A percentile compares a stretch with the other conserved stretches of the same genome.
phyloP scores from a whole-genome alignment of 345 rosid genomes.

The Bruguiera gymnorhiza region DNA sequence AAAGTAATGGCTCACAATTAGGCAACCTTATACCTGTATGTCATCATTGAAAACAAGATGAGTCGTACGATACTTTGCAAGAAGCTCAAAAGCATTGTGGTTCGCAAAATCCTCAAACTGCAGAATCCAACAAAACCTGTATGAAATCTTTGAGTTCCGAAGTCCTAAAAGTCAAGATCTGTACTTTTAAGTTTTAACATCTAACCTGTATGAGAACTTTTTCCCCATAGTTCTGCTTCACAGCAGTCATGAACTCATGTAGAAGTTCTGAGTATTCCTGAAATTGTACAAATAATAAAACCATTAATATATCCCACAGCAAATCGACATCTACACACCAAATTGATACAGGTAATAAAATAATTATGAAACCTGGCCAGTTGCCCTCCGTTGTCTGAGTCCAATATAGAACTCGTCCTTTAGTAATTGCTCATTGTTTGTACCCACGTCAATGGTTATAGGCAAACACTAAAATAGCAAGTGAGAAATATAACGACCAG shows the following conservation, averaged over 20 bases:
- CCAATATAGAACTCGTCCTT: slow-evolving; percentile 88
- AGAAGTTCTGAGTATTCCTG: slow-evolving; percentile 76
- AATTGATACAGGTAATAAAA: background rate
- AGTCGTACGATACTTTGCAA: slow-evolving; percentile 63
- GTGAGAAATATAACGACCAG: background rate
- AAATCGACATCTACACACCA: slow-evolving; percentile 2
- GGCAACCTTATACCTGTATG: slow-evolving; percentile 54
- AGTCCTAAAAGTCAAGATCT: background rate
- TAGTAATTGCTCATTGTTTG: slow-evolving; percentile 77
- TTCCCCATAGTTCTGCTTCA: slow-evolving; percentile 88
- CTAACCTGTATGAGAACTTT: slow-evolving; percentile 80
- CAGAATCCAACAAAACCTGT: slow-evolving; percentile 15
- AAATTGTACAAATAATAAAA: slow-evolving; percentile 6
- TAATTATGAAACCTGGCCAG: slow-evolving; percentile 54
- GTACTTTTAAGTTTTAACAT: background rate
- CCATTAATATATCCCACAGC: background rate
- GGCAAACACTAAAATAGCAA: slow-evolving; percentile 66
- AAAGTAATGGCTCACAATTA: background rate
- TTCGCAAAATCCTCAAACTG: slow-evolving; percentile 99
- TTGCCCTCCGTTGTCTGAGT: slow-evolving; percentile 70
- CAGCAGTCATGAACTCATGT: slow-evolving; percentile 83
- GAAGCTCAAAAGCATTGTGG: slow-evolving; percentile 87
- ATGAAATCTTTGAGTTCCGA: background rate
- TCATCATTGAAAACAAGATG: slow-evolving; percentile 96
- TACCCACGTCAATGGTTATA: slow-evolving; percentile 83